phyloP scores from a whole-genome alignment of 768 basidiomycete species.

The Bullera alba region DNA sequence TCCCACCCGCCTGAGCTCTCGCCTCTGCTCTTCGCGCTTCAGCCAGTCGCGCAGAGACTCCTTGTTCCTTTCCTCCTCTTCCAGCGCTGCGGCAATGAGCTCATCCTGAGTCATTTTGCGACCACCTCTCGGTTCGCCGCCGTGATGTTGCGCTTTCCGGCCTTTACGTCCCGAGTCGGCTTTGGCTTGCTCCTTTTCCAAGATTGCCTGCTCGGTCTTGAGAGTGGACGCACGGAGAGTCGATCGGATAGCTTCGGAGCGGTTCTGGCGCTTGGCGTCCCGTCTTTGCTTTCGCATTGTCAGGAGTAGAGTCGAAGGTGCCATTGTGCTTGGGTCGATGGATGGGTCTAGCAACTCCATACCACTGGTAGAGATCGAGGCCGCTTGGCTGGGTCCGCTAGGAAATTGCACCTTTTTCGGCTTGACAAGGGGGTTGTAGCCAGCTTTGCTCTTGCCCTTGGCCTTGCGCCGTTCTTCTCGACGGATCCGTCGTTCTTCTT shows the following conservation, averaged over 20 bases:
- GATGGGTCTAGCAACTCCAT: conserved; percentile 8
- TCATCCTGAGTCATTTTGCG: conserved; percentile 38
- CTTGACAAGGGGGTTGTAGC: conserved; percentile 26
- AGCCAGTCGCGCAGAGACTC: conserved; percentile 39
- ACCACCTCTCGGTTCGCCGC: conserved; percentile 23
- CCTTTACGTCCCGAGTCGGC: conserved; percentile 14
- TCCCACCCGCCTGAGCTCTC: conserved; percentile 31
- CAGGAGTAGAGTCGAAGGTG: conserved; percentile 31
- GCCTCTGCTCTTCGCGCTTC: conserved; percentile 37
- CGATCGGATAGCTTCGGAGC: conserved; percentile 30
- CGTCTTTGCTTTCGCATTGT: conserved; percentile 31
- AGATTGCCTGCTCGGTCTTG: conserved; percentile 27
- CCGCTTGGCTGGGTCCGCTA: background rate
- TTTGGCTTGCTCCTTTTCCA: conserved; percentile 22
- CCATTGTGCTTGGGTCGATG: conserved; percentile 26
- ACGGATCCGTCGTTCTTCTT: conserved; percentile 21
- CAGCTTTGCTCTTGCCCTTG: conserved; percentile 32
- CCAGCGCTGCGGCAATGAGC: conserved; percentile 39
- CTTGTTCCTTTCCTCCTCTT: conserved; percentile 41
- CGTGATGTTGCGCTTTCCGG: conserved; percentile 26
- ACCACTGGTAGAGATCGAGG: conserved; percentile 1
- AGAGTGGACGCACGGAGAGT: conserved; percentile 34
- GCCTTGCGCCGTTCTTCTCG: conserved; percentile 34
- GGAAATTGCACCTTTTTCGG: conserved; percentile 7
- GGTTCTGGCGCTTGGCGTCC: conserved; percentile 20